Evolutionary conservation across 2,329 filamentous ascomycete genomes (phyloP).

Genomic region (Colletotrichum karsti): DNA sequence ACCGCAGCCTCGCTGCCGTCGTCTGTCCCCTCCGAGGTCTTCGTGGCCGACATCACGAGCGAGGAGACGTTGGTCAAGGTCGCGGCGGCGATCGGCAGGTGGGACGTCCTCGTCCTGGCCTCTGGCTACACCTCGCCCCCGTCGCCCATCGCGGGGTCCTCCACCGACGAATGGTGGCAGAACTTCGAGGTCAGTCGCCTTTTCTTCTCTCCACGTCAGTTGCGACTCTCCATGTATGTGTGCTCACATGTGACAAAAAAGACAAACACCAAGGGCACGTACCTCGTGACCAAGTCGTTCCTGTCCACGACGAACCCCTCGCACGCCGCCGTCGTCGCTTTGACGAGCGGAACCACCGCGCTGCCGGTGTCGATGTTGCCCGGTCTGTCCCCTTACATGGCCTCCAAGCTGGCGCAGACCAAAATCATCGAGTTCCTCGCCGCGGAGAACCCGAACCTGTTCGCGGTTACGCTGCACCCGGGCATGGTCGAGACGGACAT

Average conservation of each 20-base stretch:
- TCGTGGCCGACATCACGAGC: conserved; percentile 13
- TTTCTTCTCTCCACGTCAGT: neutral
- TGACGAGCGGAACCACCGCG: conserved; percentile 32
- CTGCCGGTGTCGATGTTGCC: conserved; percentile 29
- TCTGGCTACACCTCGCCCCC: conserved; percentile 28
- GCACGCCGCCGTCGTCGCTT: conserved; percentile 29
- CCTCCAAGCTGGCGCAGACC: conserved; percentile 38
- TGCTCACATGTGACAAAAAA: conserved; percentile 35
- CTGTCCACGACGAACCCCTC: conserved; percentile 43
- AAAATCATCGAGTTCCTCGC: conserved; percentile 37
- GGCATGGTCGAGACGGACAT: conserved; percentile 34
- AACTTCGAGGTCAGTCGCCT: conserved; percentile 32
- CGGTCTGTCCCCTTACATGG: conserved; percentile 29
- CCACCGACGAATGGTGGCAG: conserved; percentile 33
- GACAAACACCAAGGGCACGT: conserved; percentile 59
- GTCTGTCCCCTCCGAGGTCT: neutral
- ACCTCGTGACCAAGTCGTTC: conserved; percentile 54
- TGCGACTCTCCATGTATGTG: neutral
- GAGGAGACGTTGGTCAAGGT: conserved; percentile 4
- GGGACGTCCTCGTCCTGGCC: conserved; percentile 30
- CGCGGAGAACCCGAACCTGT: conserved; percentile 34
- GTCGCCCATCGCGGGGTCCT: conserved; percentile 24
- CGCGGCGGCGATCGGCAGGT: conserved; percentile 25
- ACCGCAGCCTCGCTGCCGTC: conserved; percentile 31
- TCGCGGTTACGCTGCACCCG: conserved; percentile 33